Evolutionary conservation across 345 rosid genomes (phyloP).

Genomic region (Brassica cretica): DNA sequence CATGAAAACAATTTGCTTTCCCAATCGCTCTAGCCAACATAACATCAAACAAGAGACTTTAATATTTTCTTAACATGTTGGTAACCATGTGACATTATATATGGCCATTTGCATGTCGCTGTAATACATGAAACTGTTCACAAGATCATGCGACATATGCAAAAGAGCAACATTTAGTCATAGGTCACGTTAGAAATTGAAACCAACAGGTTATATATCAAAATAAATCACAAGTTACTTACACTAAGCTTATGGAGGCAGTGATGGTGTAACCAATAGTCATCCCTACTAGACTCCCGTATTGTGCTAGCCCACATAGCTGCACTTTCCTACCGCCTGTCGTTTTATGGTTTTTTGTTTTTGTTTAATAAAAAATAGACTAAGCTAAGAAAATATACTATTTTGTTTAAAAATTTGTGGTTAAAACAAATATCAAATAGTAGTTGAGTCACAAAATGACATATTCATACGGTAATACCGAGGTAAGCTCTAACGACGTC

Average conservation of each 20-base stretch:
- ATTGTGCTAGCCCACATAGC: slow-evolving; percentile 83
- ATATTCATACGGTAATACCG: slow-evolving; percentile 41
- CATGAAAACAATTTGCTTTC: slow-evolving; percentile 74
- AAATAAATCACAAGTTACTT: slow-evolving; percentile 39
- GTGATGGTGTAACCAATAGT: slow-evolving; percentile 86
- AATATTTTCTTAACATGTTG: not conserved
- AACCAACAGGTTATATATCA: not conserved
- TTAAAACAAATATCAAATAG: not conserved
- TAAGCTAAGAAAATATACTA: slow-evolving; percentile 24
- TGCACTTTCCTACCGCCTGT: slow-evolving; percentile 59
- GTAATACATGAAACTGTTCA: not conserved
- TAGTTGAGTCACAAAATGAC: not conserved
- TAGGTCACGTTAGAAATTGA: not conserved
- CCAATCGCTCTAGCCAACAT: slow-evolving; percentile 60
- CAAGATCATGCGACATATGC: not conserved
- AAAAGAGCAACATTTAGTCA: not conserved
- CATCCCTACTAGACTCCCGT: slow-evolving; percentile 60
- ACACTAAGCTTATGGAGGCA: slow-evolving; percentile 93
- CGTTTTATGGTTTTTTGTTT: not conserved
- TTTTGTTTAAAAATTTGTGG: not conserved
- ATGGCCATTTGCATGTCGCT: not conserved
- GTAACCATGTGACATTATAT: not conserved
- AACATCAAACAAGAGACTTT: not conserved
- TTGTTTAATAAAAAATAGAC: not conserved
- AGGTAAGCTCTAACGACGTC: slow-evolving; percentile 67